These are phyloP conservation scores for Trametes sanguinea DNA, from an alignment of 768 basidiomycete species.

Conservation along the genomic window DNA sequence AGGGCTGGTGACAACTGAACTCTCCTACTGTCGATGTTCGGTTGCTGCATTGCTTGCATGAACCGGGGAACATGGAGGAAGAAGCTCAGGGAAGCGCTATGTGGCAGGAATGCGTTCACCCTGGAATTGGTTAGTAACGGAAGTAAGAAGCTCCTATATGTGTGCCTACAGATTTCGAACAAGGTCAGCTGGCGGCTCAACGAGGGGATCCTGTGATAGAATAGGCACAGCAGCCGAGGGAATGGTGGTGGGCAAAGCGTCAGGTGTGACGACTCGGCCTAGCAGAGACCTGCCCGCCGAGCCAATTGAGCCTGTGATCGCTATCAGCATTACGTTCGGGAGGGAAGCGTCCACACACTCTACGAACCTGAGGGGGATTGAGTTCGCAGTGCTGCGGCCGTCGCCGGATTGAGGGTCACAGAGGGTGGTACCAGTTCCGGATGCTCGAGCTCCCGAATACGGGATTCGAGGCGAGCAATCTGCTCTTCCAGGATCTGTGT, in stretches of 20 bases:
- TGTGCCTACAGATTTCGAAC: slow-evolving; percentile 18
- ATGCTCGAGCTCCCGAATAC: slow-evolving; percentile 40
- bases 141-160: not conserved
- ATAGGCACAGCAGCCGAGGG: not conserved
- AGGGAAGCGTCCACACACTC: not conserved
- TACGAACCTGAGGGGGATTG: not conserved
- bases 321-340: not conserved
- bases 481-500: slow-evolving; percentile 65
- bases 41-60: slow-evolving; percentile 28
- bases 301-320: not conserved
- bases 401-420: slow-evolving; percentile 17
- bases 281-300: slow-evolving; percentile 10
- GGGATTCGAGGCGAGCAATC: slow-evolving; percentile 54
- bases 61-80: slow-evolving; percentile 58
- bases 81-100: slow-evolving; percentile 61
- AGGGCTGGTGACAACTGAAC: slow-evolving; percentile 37
- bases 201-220: slow-evolving; percentile 14
- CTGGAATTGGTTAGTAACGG: slow-evolving; percentile 17
- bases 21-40: slow-evolving; percentile 26
- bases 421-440: slow-evolving; percentile 19
- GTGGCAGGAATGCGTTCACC: slow-evolving; percentile 47
- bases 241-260: not conserved
- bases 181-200: slow-evolving; percentile 20
- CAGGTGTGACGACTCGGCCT: slow-evolving; percentile 5
- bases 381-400: not conserved